Base-by-base conservation (phyloP, 108 stramenopile species). In the Aurantiochytrium sp. region DNA sequence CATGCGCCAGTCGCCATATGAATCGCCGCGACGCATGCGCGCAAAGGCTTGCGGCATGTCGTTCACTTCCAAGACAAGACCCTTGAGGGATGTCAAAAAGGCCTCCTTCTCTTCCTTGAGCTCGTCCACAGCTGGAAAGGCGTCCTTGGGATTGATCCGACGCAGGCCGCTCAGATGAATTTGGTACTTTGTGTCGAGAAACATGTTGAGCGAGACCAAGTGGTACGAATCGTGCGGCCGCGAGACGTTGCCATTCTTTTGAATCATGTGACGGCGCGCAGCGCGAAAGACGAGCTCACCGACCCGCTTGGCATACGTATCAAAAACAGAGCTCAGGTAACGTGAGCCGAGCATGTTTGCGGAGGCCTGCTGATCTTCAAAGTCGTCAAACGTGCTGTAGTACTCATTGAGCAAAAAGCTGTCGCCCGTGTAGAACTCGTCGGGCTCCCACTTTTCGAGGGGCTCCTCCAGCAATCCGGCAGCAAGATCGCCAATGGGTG, bases 21-120 rank as follows among this genome's bases (percentile, higher is more conserved):
- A 51, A n/a, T 83, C 73, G 12, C 73, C 73, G 73, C 73, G 73
- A 44, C 73, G 73, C 73, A 83, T 83, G n/a, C 73, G 73, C 51
- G 73, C 44, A 12, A 83, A 51, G 18, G 73, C 73, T 53, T 83
- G 73, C 5, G 73, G 73, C 44, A 83, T 51, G 28, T 83, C 73
- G 51, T 83, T 83, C 51, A 53, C 28, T 44, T 83, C 73, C 10
- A 83, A 44, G 18, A 83, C 73, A 25, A 83, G 51, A 18, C 73
- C 73, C 73, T 47, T 53, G 23, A 83, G 73, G 0, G 73, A 51
- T 25, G 49, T 83, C 51, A 83, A 51, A n/a, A 83, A 83, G 44
- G 19, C 51, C 12, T 47, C 73, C 73, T 83, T 83, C 49, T 83
- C 73, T 44, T 83, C 73, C 73, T 83, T 83, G 73, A 83, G 73